A percentile compares a stretch with the other conserved stretches of the same genome.
These are phyloP conservation scores for Henningerozyma blattae DNA, from an alignment of 805 yeast species.

Conservation along the genomic window DNA sequence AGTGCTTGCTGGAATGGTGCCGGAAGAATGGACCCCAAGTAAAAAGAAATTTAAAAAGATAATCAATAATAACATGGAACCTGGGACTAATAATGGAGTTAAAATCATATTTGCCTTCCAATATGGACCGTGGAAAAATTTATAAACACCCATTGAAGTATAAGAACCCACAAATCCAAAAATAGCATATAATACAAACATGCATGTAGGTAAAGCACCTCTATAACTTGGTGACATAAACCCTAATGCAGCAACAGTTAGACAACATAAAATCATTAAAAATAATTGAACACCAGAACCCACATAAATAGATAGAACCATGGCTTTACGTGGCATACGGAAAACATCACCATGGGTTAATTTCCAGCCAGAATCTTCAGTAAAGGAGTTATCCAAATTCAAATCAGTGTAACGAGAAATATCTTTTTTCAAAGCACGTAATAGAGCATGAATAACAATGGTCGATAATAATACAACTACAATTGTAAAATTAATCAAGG, in stretches of 20 bases:
- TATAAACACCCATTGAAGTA: conserved; percentile 75
- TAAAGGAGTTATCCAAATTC: conserved; percentile 73
- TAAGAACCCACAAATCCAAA: conserved; percentile 79
- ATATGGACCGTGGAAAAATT: conserved; percentile 80
- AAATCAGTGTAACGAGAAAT: conserved; percentile 81
- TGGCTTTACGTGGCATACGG: conserved; percentile 61
- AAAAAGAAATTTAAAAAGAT: conserved; percentile 71
- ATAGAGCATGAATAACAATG: conserved; percentile 66
- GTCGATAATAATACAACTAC: conserved; percentile 67
- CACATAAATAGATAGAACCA: conserved; percentile 65
- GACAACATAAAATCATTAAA: conserved; percentile 60
- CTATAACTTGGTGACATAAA: conserved; percentile 87
- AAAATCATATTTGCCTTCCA: conserved; percentile 81
- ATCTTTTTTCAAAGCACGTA: conserved; percentile 73
- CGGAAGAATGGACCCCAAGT: conserved; percentile 69
- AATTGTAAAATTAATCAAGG: conserved; percentile 74
- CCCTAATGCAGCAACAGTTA: conserved; percentile 78
- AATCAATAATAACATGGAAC: conserved; percentile 50
- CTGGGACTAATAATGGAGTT: conserved; percentile 80
- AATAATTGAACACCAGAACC: conserved; percentile 86
- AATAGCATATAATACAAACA: conserved; percentile 72
- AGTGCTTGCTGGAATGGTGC: conserved; percentile 90
- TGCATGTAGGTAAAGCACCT: conserved; percentile 83
- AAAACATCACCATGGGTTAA: conserved; percentile 91
- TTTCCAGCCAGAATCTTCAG: conserved; percentile 96